A percentile compares a stretch with the other conserved stretches of the same genome.
Conservation (phyloP, 1,139 yeast genomes). For the Maudiozyma humilis region DNA sequence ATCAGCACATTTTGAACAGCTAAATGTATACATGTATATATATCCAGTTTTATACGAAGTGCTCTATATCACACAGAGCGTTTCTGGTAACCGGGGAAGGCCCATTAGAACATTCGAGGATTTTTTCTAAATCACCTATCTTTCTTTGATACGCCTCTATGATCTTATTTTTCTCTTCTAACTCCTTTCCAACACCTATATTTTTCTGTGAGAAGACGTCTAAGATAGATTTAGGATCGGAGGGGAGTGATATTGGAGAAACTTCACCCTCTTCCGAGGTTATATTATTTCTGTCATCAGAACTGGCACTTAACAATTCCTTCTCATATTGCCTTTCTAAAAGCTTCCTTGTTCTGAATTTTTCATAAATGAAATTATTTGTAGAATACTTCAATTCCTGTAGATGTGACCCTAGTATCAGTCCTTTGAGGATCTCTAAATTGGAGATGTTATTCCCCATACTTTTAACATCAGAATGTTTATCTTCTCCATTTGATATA, state of each 20-base stretch:
- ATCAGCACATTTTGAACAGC: too few relatives aligned
- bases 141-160: constrained; percentile 21
- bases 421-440: constrained; percentile 57
- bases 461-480: constrained; percentile 37
- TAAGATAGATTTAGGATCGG: neutral
- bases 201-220: neutral
- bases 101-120: constrained; percentile 8
- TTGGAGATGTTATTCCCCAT: constrained; percentile 56
- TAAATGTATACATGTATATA: neutral
- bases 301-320: constrained; percentile 32
- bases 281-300: neutral
- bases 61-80: neutral
- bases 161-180: constrained; percentile 20
- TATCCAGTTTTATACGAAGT: neutral
- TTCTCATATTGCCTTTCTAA: constrained; percentile 7
- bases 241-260: neutral
- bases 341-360: constrained; percentile 51
- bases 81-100: constrained; percentile 7
- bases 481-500: constrained; percentile 34
- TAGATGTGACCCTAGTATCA: constrained; percentile 65
- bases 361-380: constrained; percentile 58
- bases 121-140: constrained; percentile 16
- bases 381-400: constrained; percentile 68
- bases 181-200: constrained; percentile 5
- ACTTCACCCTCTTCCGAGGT: neutral